Base-by-base conservation (phyloP, 257 asterid species). In the Fraxinus quadrangulata region DNA sequence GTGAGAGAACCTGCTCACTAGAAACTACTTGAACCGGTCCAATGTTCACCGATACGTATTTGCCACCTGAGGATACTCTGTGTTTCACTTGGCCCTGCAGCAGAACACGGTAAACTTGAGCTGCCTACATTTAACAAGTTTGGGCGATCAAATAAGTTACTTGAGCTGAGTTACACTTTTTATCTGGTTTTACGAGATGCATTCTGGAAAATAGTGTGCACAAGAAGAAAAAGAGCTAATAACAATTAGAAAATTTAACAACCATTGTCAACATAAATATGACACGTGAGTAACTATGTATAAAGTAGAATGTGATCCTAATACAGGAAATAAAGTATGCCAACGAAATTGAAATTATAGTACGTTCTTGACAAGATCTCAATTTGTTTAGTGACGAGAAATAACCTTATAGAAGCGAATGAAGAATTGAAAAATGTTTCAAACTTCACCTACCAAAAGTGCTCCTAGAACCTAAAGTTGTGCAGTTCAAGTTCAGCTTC, bases 11-110 rank as follows among this genome's bases (percentile, higher is more conserved):
- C 97, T 94, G 98, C 84, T 92, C 97, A 73, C 98, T 94, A 47
- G 93, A 92, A 82, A 92, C 82, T 79, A 94, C 98, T 79, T 87
- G 97, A 80, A 94, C 91, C 0, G 97, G 98, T 75, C 98, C 98
- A 24, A 94, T 94, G 80, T 92, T 94, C 49, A 94, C 98, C 2
- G 98, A 92, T 39, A 94, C 93, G 71, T 94, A 94, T 85, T 94
- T 94, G 51, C 98, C 97, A 61, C 98, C 90, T 19, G 98, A 92
- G 54, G 98, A 94, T 23, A 88, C 78, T 87, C 89, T 92, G 85
- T 94, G 97, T 77, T 85, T 92, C 82, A 94, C 97, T 90, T 94
- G 97, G 75, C 96, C 97, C 98, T 94, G 92, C 67, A 79, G 49
- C 80, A 80, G 56, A 70, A 66, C 54, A 79, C 68, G 9, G 66